These are phyloP conservation scores for Aschersonia sp. DNA, from an alignment of 2,329 filamentous ascomycete species.

Conservation along the genomic window DNA sequence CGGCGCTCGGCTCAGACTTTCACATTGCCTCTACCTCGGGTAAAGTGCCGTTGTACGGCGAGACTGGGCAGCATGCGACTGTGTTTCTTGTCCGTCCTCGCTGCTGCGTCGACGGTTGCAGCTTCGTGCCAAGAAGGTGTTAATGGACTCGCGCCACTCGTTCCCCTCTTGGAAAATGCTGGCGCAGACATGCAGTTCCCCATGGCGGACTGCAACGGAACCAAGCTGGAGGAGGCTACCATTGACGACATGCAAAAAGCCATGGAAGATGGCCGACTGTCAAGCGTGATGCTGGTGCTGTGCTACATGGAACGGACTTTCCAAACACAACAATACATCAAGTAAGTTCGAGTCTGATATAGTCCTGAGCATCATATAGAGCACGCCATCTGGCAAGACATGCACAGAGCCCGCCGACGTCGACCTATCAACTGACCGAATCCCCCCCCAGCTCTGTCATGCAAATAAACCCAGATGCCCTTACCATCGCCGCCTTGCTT, in stretches of 20 bases:
- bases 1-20: neutral
- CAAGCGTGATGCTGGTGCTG: conserved; percentile 39
- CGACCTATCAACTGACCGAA: neutral
- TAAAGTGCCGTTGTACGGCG: neutral
- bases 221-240: conserved; percentile 52
- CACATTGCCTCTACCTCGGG: neutral
- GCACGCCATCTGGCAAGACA: neutral
- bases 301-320: conserved; percentile 48
- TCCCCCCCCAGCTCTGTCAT: conserved; percentile 33
- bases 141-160: conserved; percentile 13
- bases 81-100: conserved; percentile 1
- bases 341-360: conserved; percentile 23
- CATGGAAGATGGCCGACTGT: conserved; percentile 39
- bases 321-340: conserved; percentile 51
- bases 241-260: conserved; percentile 52
- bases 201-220: conserved; percentile 45
- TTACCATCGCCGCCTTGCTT: conserved; percentile 43
- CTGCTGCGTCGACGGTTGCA: neutral
- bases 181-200: conserved; percentile 34
- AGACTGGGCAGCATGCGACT: neutral
- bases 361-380: neutral
- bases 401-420: neutral
- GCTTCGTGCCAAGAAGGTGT: conserved; percentile 3
- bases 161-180: conserved; percentile 21
- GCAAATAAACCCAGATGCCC: conserved; percentile 53